Conservation (phyloP, 306 rosid species). For the Trifolium dubium region DNA sequence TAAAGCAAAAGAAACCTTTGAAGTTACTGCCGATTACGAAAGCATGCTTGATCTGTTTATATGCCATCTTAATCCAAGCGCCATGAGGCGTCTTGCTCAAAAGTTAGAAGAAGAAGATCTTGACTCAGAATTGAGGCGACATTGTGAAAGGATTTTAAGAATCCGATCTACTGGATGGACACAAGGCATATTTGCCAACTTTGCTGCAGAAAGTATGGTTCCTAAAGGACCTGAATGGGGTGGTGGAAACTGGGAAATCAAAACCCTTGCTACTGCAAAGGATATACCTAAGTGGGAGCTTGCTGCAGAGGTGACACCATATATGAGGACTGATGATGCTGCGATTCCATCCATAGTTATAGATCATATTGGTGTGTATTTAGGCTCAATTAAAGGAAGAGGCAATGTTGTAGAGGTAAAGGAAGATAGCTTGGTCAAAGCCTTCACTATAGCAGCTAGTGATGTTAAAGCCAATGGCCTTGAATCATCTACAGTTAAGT, state of each 20-base stretch:
- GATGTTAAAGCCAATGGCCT: constrained; percentile 60
- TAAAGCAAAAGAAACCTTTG: constrained; percentile 97
- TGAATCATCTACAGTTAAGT: constrained; percentile 51
- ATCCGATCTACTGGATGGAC: constrained; percentile 97
- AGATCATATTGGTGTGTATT: constrained; percentile 92
- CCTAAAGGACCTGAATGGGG: constrained; percentile 99
- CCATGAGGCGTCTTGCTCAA: constrained; percentile 98
- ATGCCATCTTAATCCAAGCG: constrained; percentile 99
- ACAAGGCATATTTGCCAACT: constrained; percentile 97
- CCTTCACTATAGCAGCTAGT: constrained; percentile 55
- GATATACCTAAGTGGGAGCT: constrained; percentile 97
- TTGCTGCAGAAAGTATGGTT: constrained; percentile 99
- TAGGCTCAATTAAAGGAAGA: constrained; percentile 91
- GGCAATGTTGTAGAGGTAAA: constrained; percentile 93
- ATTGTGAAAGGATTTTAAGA: constrained; percentile 95
- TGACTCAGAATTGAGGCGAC: constrained; percentile 94
- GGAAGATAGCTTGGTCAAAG: constrained; percentile 85
- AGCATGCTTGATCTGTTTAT: constrained; percentile 95
- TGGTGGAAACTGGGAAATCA: constrained; percentile 99
- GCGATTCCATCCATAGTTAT: constrained; percentile 84
- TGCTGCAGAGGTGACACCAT: constrained; percentile 95
- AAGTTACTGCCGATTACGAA: constrained; percentile 83
- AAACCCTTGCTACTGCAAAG: constrained; percentile 86
- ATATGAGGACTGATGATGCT: constrained; percentile 95
- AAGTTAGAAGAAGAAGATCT: constrained; percentile 95